Conservation (phyloP, 768 basidiomycete species). For the Wakefieldia striispora region DNA sequence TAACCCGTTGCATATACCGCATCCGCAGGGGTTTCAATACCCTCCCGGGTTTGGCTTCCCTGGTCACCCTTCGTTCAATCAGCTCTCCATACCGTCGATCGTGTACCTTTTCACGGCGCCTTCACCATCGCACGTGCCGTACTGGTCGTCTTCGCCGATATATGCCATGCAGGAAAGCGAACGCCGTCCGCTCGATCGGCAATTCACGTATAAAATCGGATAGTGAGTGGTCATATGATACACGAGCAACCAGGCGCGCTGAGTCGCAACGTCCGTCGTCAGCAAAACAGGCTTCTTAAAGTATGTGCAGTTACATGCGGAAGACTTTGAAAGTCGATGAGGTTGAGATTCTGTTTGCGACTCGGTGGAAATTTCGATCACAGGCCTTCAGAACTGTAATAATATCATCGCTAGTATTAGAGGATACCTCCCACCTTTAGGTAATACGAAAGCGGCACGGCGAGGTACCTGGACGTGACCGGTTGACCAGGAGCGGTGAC, state of each 20-base stretch:
- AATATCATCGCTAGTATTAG: no score
- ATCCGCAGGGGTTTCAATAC: conserved; percentile 16
- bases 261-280: background rate
- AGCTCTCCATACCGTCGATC: conserved; percentile 35
- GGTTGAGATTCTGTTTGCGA: background rate
- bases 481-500: no score
- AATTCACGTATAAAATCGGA: conserved; percentile 30
- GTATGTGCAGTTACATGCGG: conserved; percentile 38
- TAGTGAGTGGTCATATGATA: conserved; percentile 22
- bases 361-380: background rate
- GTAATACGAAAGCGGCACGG: no score
- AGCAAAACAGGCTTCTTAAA: conserved; percentile 38
- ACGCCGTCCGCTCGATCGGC: conserved; percentile 18
- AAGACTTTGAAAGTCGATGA: conserved; percentile 32
- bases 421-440: no score
- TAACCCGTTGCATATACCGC: conserved; percentile 12
- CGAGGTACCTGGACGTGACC: no score
- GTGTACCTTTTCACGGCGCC: conserved; percentile 44
- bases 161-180: conserved; percentile 18
- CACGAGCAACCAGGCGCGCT: background rate
- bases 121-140: conserved; percentile 31
- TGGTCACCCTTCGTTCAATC: conserved; percentile 15
- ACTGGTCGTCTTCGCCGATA: conserved; percentile 39
- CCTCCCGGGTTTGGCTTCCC: conserved; percentile 12
- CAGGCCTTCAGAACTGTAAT: no score